Base-by-base conservation (phyloP, 2,329 filamentous ascomycete genomes). In the Hypomyces rosellus region DNA sequence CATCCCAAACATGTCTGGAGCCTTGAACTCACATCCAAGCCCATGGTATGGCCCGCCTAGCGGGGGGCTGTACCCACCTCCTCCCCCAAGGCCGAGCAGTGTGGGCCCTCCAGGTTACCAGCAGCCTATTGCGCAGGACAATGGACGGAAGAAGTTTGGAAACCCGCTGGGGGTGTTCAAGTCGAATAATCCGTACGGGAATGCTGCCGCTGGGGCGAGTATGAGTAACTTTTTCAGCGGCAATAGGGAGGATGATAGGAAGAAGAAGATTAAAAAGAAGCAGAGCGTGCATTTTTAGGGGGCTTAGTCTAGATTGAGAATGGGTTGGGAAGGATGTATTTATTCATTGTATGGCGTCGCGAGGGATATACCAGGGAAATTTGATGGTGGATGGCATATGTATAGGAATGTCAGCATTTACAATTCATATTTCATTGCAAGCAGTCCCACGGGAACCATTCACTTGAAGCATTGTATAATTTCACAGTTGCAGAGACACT, bases 11-110 rank as follows among this genome's bases (percentile, higher is more conserved):
- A 30, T 30, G 25, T 30, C 51, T 16, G 51, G 51, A 6, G 48
- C 51, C 6, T 22, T 53, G 33, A 45, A 22, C 5, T 12, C 64
- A 53, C 16, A 55, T 49, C 14, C 25, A 11, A 50, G 46, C 30
- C 53, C 59, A 37, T 52, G 48, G 52, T 52, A 46, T 34, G 34
- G 57, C 49, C 48, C 52, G 36, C 20, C 47, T 33, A 50, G 49
- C 55, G 54, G 61, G 54, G 53, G 60, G 25, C 59, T 63, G 41
- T 57, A 67, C 30, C 66, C 68, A 9, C 54, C 56, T 2, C 57
- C 57, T 18, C 75, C 75, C 1, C 66, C 69, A 0, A 63, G 77
- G n/a, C 77, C 77, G 1, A 58, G 68, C 36, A 81, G 76, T 53
- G 72, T 70, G 11, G 76, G 72, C 5, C 57, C 58, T 45, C 60